Conservation (phyloP, 2,329 filamentous ascomycete species). For the Graphiopsis chlorocephala region DNA sequence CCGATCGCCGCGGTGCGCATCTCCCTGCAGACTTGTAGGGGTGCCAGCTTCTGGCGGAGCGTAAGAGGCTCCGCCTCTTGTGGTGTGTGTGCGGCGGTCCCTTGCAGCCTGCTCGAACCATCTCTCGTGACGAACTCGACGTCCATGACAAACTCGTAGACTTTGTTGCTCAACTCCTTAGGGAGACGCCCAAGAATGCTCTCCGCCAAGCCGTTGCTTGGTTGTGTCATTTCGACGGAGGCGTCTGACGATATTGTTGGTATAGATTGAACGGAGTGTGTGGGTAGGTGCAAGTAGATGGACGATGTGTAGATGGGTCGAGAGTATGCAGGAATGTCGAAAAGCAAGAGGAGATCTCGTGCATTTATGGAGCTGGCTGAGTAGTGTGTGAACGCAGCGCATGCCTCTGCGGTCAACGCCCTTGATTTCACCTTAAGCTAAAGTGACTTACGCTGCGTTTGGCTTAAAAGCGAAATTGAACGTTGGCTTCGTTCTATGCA, state of each 20-base stretch:
- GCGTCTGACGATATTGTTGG: background rate
- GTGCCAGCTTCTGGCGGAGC: background rate
- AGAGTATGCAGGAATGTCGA: background rate
- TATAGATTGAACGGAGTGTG: background rate
- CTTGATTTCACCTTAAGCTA: background rate
- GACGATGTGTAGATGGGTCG: no score
- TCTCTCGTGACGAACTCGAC: background rate
- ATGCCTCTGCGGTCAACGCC: background rate
- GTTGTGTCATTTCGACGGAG: background rate
- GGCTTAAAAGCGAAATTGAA: background rate
- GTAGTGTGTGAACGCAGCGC: background rate
- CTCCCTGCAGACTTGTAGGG: background rate
- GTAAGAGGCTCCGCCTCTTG: background rate
- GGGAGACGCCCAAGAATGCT: background rate
- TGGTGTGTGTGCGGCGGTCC: background rate
- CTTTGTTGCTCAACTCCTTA: background rate
- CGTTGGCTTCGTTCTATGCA: no score
- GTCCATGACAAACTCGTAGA: background rate
- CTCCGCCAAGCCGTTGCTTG: background rate
- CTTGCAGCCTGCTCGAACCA: background rate
- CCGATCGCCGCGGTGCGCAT: background rate
- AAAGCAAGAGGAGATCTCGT: background rate
- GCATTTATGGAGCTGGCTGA: background rate
- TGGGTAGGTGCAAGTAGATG: no score
- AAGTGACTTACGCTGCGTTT: background rate